Evolutionary conservation across 805 yeast species (phyloP).

Genomic region (Wickerhamiella hasegawae): DNA sequence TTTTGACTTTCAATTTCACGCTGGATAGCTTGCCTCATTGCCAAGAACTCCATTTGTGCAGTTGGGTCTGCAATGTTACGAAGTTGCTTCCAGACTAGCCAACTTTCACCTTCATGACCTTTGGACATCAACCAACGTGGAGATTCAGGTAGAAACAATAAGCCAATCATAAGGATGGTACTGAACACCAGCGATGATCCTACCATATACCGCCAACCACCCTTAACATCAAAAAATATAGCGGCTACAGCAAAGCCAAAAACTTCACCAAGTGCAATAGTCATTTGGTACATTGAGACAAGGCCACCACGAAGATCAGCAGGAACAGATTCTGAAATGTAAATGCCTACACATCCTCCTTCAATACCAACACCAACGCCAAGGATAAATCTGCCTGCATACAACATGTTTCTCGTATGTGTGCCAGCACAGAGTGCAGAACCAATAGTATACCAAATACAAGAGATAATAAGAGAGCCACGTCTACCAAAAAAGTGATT

Average conservation of each 20-base stretch:
- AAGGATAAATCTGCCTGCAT: slow-evolving; percentile 40
- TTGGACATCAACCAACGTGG: slow-evolving; percentile 45
- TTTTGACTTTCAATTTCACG: slow-evolving; percentile 25
- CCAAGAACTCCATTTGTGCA: slow-evolving; percentile 38
- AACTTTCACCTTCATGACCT: slow-evolving; percentile 34
- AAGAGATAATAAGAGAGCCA: slow-evolving; percentile 36
- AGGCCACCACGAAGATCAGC: slow-evolving; percentile 41
- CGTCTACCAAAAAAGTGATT: slow-evolving; percentile 42
- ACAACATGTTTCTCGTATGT: slow-evolving; percentile 30
- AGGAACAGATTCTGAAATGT: slow-evolving; percentile 46
- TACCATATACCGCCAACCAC: slow-evolving; percentile 52
- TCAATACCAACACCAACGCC: slow-evolving; percentile 55
- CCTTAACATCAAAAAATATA: slow-evolving; percentile 37
- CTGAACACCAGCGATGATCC: slow-evolving; percentile 49
- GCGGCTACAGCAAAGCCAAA: slow-evolving; percentile 50
- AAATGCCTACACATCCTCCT: slow-evolving; percentile 48
- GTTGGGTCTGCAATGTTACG: slow-evolving; percentile 31
- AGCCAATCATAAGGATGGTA: slow-evolving; percentile 32
- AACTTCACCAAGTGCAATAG: slow-evolving; percentile 51
- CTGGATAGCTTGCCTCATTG: slow-evolving; percentile 36
- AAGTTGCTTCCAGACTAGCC: slow-evolving; percentile 32
- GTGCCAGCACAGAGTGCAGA: slow-evolving; percentile 43
- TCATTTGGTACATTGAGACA: slow-evolving; percentile 48
- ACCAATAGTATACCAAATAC: slow-evolving; percentile 45
- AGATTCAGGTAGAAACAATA: slow-evolving; percentile 43